Percentiles rank a stretch among this genome's conserved stretches.
Evolutionary conservation across 768 basidiomycete species (phyloP).

Genomic region (Mycena venus): DNA sequence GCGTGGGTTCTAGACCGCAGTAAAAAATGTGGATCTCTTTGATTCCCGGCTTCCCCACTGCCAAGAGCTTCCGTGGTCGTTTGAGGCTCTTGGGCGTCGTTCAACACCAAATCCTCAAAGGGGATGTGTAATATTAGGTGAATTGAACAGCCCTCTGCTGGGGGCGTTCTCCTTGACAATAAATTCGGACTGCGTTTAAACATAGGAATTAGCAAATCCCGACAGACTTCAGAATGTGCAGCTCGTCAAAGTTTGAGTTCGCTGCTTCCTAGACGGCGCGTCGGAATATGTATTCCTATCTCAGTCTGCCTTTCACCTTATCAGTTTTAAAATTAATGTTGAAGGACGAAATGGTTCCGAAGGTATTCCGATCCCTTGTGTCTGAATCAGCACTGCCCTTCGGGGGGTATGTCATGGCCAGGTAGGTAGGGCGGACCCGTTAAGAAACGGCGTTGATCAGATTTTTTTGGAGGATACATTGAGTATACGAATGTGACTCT

Average conservation of each 20-base stretch:
- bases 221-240: too few species aligned
- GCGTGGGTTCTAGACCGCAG: not conserved
- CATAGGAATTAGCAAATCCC: too few species aligned
- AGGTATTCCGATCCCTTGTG: not conserved
- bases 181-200: not conserved
- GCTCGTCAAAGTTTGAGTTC: too few species aligned
- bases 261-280: too few species aligned
- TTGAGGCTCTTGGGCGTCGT: not conserved
- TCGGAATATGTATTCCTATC: too few species aligned
- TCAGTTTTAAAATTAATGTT: too few species aligned
- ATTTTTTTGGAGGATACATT: too few species aligned
- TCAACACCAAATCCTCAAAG: constrained; percentile 16
- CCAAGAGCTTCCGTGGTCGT: not conserved
- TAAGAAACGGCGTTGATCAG: too few species aligned
- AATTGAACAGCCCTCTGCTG: not conserved
- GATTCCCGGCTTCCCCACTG: not conserved
- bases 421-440: too few species aligned
- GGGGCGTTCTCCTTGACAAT: not conserved
- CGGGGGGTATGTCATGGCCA: not conserved
- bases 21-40: not conserved
- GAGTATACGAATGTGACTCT: not conserved
- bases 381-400: not conserved
- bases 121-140: not conserved
- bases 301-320: too few species aligned
- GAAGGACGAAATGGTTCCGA: too few species aligned